Evolutionary conservation across 2,329 filamentous ascomycete species (phyloP).

Genomic region (Aureobasidium musti): DNA sequence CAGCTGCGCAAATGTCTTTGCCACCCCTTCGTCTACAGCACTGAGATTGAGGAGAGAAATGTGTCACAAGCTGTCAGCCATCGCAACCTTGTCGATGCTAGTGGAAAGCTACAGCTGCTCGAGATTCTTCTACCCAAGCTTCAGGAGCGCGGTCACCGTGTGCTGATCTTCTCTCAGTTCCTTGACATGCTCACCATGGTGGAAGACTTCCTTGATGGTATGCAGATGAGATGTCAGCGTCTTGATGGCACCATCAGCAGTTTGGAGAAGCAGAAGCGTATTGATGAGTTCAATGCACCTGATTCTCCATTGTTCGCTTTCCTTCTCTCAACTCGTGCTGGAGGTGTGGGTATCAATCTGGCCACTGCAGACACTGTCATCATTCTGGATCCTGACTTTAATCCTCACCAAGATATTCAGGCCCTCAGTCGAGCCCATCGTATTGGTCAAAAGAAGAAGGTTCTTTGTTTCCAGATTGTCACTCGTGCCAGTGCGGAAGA

Average conservation of each 20-base stretch:
- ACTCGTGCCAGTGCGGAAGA: slow-evolving; percentile 88
- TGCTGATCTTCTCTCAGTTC: slow-evolving; percentile 96
- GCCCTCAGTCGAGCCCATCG: slow-evolving; percentile 91
- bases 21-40: slow-evolving; percentile 93
- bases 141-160: slow-evolving; percentile 79
- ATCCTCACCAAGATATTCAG: slow-evolving; percentile 96
- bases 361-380: slow-evolving; percentile 98
- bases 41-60: slow-evolving; percentile 81
- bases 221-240: slow-evolving; percentile 72
- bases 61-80: slow-evolving; percentile 64
- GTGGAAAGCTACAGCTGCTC: slow-evolving; percentile 81
- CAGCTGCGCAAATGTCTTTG: slow-evolving; percentile 93
- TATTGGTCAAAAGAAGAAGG: slow-evolving; percentile 94
- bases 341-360: slow-evolving; percentile 95
- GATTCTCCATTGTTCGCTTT: slow-evolving; percentile 85
- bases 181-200: slow-evolving; percentile 81
- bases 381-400: slow-evolving; percentile 95
- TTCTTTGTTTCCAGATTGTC: slow-evolving; percentile 92
- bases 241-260: slow-evolving; percentile 83
- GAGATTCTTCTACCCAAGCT: slow-evolving; percentile 86
- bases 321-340: slow-evolving; percentile 87
- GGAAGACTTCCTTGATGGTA: slow-evolving; percentile 82
- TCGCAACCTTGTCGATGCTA: slow-evolving; percentile 85
- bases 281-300: slow-evolving; percentile 89
- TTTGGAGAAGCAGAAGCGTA: slow-evolving; percentile 88